Conservation (phyloP, 257 asterid genomes). For the Apocynum venetum region DNA sequence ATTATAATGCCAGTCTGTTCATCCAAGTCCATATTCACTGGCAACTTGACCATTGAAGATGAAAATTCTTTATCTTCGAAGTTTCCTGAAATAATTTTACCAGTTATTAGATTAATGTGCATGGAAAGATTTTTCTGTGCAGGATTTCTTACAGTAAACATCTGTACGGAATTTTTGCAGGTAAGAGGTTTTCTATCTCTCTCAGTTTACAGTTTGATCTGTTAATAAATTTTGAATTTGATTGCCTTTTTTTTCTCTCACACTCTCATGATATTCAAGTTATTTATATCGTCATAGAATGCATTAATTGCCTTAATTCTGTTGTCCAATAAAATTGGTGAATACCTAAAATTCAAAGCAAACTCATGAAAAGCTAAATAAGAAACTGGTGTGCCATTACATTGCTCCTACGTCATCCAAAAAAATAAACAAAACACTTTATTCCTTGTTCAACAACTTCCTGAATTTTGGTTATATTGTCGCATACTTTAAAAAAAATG, state of each 20-base stretch:
- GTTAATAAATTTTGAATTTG: neutral
- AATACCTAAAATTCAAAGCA: neutral
- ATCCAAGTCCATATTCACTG: constrained; percentile 49
- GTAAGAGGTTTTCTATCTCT: constrained; percentile 26
- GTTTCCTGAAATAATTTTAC: constrained; percentile 47
- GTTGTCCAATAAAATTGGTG: neutral
- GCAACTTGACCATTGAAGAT: constrained; percentile 44
- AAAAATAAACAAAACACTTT: neutral
- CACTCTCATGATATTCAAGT: neutral
- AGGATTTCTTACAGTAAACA: constrained; percentile 66
- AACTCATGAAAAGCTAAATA: neutral
- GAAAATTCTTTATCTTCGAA: constrained; percentile 42
- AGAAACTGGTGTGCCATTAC: neutral
- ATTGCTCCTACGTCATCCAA: neutral
- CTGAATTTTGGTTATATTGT: neutral
- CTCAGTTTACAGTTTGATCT: neutral
- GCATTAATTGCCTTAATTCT: neutral
- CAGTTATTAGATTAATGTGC: constrained; percentile 63
- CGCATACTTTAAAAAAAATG: neutral
- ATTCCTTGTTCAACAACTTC: neutral
- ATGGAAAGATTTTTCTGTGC: constrained; percentile 60
- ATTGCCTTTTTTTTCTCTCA: neutral
- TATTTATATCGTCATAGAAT: neutral
- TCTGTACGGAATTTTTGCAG: constrained; percentile 78
- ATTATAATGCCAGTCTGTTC: constrained; percentile 41